Evolutionary conservation across 768 basidiomycete species (phyloP).

Genomic region (Russula dissimulans): DNA sequence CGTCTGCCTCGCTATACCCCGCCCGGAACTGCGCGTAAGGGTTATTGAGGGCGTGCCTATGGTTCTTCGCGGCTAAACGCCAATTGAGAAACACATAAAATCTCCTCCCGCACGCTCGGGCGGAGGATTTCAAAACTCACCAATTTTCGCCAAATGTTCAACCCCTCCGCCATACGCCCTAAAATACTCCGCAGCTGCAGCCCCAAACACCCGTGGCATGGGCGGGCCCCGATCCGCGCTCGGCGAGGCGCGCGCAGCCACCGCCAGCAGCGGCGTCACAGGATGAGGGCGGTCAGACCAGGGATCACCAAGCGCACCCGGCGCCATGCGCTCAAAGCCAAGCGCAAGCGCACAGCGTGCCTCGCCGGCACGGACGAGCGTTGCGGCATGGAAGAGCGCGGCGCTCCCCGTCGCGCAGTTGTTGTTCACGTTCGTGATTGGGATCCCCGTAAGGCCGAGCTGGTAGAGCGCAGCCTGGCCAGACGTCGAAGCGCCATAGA

Average conservation of each 20-base stretch:
- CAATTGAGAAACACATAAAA: neutral
- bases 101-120: neutral
- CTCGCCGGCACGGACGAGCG: slow-evolving; percentile 57
- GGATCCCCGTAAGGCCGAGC: slow-evolving; percentile 75
- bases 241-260: slow-evolving; percentile 37
- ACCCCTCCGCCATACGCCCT: slow-evolving; percentile 59
- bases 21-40: slow-evolving; percentile 81
- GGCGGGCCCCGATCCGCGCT: slow-evolving; percentile 61
- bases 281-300: slow-evolving; percentile 49
- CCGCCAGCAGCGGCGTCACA: slow-evolving; percentile 35
- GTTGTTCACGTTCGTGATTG: slow-evolving; percentile 82
- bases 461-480: slow-evolving; percentile 79
- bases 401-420: slow-evolving; percentile 79
- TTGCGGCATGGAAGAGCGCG: slow-evolving; percentile 67
- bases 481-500: slow-evolving; percentile 70
- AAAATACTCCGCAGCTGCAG: slow-evolving; percentile 68
- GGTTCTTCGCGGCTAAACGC: slow-evolving; percentile 66
- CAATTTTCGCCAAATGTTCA: slow-evolving; percentile 67
- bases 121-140: slow-evolving; percentile 29
- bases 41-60: slow-evolving; percentile 72
- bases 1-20: slow-evolving; percentile 66
- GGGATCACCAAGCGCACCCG: slow-evolving; percentile 53
- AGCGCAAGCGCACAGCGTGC: slow-evolving; percentile 72
- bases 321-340: slow-evolving; percentile 80
- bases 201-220: slow-evolving; percentile 67